Base-by-base conservation (phyloP, 1,284 basidiomycete species). In the Meripilus lineatus region DNA sequence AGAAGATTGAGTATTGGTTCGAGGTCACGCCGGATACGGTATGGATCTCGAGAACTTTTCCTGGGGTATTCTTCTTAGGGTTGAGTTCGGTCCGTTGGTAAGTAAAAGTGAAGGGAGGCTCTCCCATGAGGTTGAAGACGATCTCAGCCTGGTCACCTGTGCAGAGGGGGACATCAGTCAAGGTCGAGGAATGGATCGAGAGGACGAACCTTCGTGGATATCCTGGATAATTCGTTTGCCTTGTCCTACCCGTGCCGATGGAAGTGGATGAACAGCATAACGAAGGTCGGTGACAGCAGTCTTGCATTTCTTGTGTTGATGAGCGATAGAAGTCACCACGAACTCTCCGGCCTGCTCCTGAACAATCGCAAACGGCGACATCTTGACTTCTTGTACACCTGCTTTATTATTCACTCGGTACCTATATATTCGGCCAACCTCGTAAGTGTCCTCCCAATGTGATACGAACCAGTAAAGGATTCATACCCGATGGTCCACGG, bases 31-130 rank as follows among this genome's bases (percentile, higher is more conserved):
- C 87, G 11, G 90, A 89, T 25, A 91, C 82, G 0, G 88, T 92
- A 57, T 91, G 91, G 18, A 90, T 93, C 60, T 95, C 92, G 10
- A 93, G 73, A 15, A 93, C 81, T 58, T 82, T 86, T 43, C 79
- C 80, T 52, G 75, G 80, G 24, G 75, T 74, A 34, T 78, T 77
- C 61, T 83, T 86, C 66, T 74, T 79, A 6, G 67, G 59, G 55
- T 66, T 75, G 21, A 79, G 70, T 62, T 89, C 87, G 2, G 87
- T 77, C 36, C 91, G 77, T 61, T 93, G 90, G 62, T 93, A 93
- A 0, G 90, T 92, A 66, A 99, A 98, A 1, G 93, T 88, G 68
- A 96, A 99, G 0, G 95, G 95, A 28, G 95, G 87, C 55, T 89
- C 88, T 44, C 95, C 95, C 36, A 82, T 73, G 48, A 99, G 79